A percentile compares a stretch with the other conserved stretches of the same genome.
These are phyloP conservation scores for Magnolia changhungtana DNA, from an alignment of 164 flowering plant genomes.

Conservation along the genomic window DNA sequence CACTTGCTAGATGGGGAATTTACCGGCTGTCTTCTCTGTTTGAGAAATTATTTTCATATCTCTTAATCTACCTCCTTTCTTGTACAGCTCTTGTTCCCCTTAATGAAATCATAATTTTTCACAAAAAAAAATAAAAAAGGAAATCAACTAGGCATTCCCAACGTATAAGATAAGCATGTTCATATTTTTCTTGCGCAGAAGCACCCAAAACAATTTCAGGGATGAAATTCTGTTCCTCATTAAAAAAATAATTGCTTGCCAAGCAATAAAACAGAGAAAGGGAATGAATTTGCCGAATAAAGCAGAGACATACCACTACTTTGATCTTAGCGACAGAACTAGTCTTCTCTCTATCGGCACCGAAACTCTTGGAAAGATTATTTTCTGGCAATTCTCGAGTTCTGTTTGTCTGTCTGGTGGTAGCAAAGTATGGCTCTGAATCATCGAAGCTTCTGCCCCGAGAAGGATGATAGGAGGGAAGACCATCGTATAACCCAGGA, in stretches of 20 bases:
- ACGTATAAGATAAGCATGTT: background rate
- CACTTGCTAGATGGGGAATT: no score
- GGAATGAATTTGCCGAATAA: background rate
- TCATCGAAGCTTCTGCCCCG: slow-evolving; percentile 79
- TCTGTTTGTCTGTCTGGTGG: slow-evolving; percentile 42
- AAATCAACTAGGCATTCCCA: background rate
- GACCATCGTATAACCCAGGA: slow-evolving; percentile 36
- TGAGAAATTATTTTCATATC: background rate
- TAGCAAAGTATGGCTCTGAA: slow-evolving; percentile 47
- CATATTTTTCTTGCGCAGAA: background rate
- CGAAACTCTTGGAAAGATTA: slow-evolving; percentile 46
- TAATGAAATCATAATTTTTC: background rate
- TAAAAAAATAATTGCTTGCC: background rate
- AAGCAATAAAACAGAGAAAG: background rate
- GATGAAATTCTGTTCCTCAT: background rate
- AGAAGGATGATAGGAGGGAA: slow-evolving; percentile 40
- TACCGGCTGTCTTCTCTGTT: no score
- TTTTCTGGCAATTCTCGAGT: slow-evolving; percentile 50
- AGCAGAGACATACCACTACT: slow-evolving; percentile 67
- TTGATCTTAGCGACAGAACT: slow-evolving; percentile 80
- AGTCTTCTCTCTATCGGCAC: slow-evolving; percentile 58
- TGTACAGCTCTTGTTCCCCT: background rate
- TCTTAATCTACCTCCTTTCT: background rate
- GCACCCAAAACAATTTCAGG: background rate
- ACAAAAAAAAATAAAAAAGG: background rate